Conservation (phyloP, 1,284 basidiomycete species). For the Papiliotrema nemorosa region DNA sequence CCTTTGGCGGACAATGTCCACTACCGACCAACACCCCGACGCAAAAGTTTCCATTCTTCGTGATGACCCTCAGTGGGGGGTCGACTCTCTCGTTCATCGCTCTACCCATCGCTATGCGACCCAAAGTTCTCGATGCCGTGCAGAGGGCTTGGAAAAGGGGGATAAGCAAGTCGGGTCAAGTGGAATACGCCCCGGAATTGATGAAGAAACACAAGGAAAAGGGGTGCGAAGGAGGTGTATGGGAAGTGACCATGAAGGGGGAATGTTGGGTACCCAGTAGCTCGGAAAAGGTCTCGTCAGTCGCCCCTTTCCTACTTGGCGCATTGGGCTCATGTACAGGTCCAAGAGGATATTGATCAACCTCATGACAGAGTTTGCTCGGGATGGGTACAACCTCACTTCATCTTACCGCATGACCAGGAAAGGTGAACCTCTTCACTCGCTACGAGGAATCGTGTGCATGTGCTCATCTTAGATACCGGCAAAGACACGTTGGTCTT, state of each 20-base stretch:
- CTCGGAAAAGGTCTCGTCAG: slow-evolving; percentile 40
- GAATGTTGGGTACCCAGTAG: slow-evolving; percentile 39
- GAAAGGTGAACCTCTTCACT: slow-evolving; percentile 27
- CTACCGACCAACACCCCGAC: slow-evolving; percentile 20
- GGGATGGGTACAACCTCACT: slow-evolving; percentile 32
- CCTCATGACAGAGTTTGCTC: slow-evolving; percentile 37
- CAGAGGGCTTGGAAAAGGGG: slow-evolving; percentile 37
- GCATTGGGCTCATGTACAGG: slow-evolving; percentile 12
- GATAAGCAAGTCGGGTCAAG: slow-evolving; percentile 24
- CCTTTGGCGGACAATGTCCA: slow-evolving; percentile 31
- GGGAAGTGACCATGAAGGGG: slow-evolving; percentile 41
- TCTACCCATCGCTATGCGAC: slow-evolving; percentile 29
- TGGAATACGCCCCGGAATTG: slow-evolving; percentile 42
- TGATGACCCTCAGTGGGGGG: slow-evolving; percentile 35
- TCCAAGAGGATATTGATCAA: slow-evolving; percentile 44
- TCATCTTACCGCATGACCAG: slow-evolving; percentile 41
- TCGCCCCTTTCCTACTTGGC: neutral
- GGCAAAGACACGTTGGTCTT: slow-evolving; percentile 46
- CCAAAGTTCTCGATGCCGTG: slow-evolving; percentile 32
- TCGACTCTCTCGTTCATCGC: slow-evolving; percentile 43
- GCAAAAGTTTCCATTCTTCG: slow-evolving; percentile 39
- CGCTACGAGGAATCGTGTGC: neutral
- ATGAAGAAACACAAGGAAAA: slow-evolving; percentile 39
- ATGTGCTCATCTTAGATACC: slow-evolving; percentile 26
- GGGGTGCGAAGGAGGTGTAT: slow-evolving; percentile 45